Evolutionary conservation across 768 basidiomycete genomes (phyloP).

Genomic region (Collybia nuda): DNA sequence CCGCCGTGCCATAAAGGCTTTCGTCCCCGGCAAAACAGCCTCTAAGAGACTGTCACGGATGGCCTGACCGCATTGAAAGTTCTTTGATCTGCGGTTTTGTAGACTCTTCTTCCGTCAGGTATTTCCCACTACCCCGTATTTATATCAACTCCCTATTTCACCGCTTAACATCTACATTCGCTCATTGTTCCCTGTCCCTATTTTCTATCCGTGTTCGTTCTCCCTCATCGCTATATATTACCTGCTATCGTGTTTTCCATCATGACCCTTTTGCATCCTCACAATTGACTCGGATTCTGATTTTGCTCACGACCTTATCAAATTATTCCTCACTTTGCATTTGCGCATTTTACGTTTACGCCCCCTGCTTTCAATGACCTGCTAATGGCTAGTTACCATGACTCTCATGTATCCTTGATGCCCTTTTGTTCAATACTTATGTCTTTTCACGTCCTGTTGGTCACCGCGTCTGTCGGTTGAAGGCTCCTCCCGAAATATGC

Average conservation of each 20-base stretch:
- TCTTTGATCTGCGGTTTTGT: too few relatives aligned
- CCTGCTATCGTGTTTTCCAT: neutral
- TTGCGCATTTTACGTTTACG: neutral
- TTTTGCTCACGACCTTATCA: too few relatives aligned
- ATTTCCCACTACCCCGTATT: neutral
- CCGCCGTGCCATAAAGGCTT: constrained; percentile 73
- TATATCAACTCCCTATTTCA: neutral
- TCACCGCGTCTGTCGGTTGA: too few relatives aligned
- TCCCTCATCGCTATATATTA: constrained; percentile 1
- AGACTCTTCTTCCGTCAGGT: neutral
- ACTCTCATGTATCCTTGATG: too few relatives aligned
- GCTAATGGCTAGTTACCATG: too few relatives aligned
- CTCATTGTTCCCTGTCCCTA: too few relatives aligned
- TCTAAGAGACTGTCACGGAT: constrained; percentile 51
- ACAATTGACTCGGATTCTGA: neutral
- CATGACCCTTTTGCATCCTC: neutral
- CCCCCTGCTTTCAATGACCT: too few relatives aligned
- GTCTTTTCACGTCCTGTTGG: too few relatives aligned
- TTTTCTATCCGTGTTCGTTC: neutral
- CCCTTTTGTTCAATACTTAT: too few relatives aligned
- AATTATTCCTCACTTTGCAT: too few relatives aligned
- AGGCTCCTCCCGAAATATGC: too few relatives aligned
- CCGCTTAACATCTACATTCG: too few relatives aligned
- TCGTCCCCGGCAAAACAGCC: constrained; percentile 63
- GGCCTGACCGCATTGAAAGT: neutral